A percentile compares a stretch with the other conserved stretches of the same genome.
phyloP scores from a whole-genome alignment of 345 rosid species.

The Kernera saxatilis region DNA sequence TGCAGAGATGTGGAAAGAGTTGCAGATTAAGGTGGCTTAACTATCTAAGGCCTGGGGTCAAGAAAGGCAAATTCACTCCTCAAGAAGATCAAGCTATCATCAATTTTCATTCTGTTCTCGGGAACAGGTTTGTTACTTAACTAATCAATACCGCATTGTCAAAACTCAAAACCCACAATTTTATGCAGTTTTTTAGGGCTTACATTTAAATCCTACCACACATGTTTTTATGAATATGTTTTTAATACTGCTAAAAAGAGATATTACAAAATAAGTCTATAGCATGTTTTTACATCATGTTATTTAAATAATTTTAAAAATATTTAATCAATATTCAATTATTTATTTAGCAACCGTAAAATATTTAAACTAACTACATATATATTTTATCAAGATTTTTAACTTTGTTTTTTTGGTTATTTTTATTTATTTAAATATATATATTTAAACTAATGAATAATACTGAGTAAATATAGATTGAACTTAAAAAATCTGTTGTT shows the following conservation, averaged over 20 bases:
- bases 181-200: background rate
- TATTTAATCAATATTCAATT: background rate
- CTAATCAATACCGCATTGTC: background rate
- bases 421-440: too few relatives aligned
- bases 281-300: background rate
- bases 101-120: background rate
- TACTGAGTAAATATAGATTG: too few relatives aligned
- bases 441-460: too few relatives aligned
- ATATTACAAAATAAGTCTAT: background rate
- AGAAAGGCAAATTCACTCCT: constrained; percentile 19
- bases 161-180: background rate
- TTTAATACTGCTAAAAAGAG: background rate
- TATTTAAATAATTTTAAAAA: background rate
- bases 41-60: constrained; percentile 24
- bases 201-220: background rate
- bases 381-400: too few relatives aligned
- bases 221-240: background rate
- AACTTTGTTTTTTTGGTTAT: too few relatives aligned
- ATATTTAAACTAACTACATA: background rate
- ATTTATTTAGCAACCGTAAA: background rate
- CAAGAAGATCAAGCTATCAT: constrained; percentile 8
- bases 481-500: background rate
- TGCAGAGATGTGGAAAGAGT: constrained; percentile 25
- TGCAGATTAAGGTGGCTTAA: constrained; percentile 30
- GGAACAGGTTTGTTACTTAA: constrained; percentile 7